Conservation (phyloP, 371 early-diverging fungal species). For the Mortierella sp. region DNA sequence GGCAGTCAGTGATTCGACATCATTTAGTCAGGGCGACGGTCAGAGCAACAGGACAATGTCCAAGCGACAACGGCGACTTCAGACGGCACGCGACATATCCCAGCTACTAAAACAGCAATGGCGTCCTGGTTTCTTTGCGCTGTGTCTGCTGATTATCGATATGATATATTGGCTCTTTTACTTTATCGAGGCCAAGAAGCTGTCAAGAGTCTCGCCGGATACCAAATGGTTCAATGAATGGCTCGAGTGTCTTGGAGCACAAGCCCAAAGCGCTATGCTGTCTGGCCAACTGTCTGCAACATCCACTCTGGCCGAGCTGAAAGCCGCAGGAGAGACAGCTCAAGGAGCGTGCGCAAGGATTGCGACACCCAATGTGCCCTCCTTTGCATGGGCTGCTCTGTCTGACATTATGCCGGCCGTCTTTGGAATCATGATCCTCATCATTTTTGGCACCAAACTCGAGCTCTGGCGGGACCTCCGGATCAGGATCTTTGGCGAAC, state of each 20-base stretch:
- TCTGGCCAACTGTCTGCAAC: neutral
- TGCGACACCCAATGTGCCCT: conserved; percentile 28
- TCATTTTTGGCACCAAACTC: conserved; percentile 44
- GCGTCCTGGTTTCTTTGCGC: conserved; percentile 46
- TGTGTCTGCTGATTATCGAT: conserved; percentile 32
- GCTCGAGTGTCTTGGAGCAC: conserved; percentile 20
- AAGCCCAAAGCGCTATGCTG: conserved; percentile 11
- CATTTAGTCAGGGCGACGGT: conserved; percentile 12
- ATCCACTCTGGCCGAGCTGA: conserved; percentile 14
- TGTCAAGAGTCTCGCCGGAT: neutral
- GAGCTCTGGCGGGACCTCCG: conserved; percentile 47
- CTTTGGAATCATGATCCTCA: conserved; percentile 21
- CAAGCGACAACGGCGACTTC: conserved; percentile 26
- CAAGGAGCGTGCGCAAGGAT: conserved; percentile 30
- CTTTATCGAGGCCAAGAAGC: conserved; percentile 42
- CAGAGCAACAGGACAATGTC: conserved; percentile 23
- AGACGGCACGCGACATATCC: conserved; percentile 41
- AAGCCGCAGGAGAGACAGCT: conserved; percentile 19
- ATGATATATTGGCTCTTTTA: conserved; percentile 50
- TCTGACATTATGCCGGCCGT: conserved; percentile 31
- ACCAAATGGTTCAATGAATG: conserved; percentile 33
- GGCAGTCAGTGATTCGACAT: conserved; percentile 20
- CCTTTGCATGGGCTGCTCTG: conserved; percentile 33
- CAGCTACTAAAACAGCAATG: conserved; percentile 48
- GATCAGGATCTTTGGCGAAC: conserved; percentile 1